Evolutionary conservation across 768 basidiomycete species (phyloP), one percentile per base, ranked within the genome.

Genomic region (Suillus tomentosus): DNA sequence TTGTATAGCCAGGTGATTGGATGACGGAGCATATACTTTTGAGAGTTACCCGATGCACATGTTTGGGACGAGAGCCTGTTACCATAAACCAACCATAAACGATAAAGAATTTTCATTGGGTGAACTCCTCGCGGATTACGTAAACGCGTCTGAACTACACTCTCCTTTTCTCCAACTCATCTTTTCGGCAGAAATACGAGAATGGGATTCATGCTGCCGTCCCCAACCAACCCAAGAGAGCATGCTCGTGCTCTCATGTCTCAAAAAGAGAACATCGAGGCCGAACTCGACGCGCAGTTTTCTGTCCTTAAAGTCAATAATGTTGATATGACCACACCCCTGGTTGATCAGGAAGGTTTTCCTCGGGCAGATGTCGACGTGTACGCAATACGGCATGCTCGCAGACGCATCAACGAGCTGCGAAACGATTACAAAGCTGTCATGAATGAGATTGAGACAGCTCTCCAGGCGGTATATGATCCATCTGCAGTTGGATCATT

Each of bases 321-420:
- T 48, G 83, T 83, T 39, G 87, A 84, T 2, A 85, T 94, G 80
- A 77, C 85, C 31, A 85, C 90, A 0, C 87, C 92, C 0, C 85
- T 98, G 40, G 85, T 97, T 55, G 95, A 97, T 72, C 66, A 79
- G 1, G 92, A 97, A 60, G 96, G 96, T 8, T 98, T 94, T 75
- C 96, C 96, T 1, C 84, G 94, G 15, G 87, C 86, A 15, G 91
- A 96, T 76, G 84, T 98, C 66, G 92, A 96, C 68, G 81, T 96
- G 19, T 92, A 86, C 72, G 87, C 89, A 13, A 88, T 96, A 22
- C 82, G 93, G 27, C 78, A 79, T 56, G 92, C 94, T 14, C 84
- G 94, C 60, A 83, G 88, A 37, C 82, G 90, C 58, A 85, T 96
- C n/a, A 87, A 91, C 60, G 85, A 92, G 72, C 78, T 95, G 57